phyloP scores from a whole-genome alignment of 2,329 filamentous ascomycete species.

The Cucurbitaria berberidis region DNA sequence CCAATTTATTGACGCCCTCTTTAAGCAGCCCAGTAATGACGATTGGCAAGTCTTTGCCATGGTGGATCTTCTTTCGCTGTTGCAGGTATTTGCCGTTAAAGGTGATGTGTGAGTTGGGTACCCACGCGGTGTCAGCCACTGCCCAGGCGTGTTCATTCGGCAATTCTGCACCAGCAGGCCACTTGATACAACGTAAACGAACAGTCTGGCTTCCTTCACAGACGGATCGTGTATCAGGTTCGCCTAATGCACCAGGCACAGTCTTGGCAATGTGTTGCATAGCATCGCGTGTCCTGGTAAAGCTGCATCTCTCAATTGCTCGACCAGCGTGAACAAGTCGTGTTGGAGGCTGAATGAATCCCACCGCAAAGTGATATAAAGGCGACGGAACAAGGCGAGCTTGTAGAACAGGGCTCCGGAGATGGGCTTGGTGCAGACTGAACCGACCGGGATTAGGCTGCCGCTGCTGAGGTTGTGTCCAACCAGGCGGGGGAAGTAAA shows the following conservation, averaged over 20 bases:
- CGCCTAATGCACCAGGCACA: conserved; percentile 28
- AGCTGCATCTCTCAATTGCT: conserved; percentile 54
- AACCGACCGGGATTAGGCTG: conserved; percentile 54
- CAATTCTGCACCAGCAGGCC: conserved; percentile 32
- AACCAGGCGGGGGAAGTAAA: conserved; percentile 47
- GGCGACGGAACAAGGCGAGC: conserved; percentile 17
- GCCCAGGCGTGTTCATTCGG: conserved; percentile 65
- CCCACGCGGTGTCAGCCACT: conserved; percentile 71
- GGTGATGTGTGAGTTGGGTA: conserved; percentile 68
- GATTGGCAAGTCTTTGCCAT: conserved; percentile 76
- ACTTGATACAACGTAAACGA: conserved; percentile 71
- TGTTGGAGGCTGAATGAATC: conserved; percentile 58
- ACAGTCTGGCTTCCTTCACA: conserved; percentile 65
- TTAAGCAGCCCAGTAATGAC: conserved; percentile 70
- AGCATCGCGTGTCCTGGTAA: conserved; percentile 53
- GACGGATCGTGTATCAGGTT: conserved; percentile 42
- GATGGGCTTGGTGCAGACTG: conserved; percentile 65
- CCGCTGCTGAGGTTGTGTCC: conserved; percentile 45
- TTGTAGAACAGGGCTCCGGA: conserved; percentile 59
- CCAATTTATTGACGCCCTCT: conserved; percentile 67
- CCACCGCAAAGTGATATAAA: conserved; percentile 65
- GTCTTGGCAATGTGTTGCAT: conserved; percentile 48
- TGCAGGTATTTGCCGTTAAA: conserved; percentile 65
- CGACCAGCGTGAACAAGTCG: conserved; percentile 41
- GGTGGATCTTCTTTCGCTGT: conserved; percentile 71